Evolutionary conservation across 2,329 filamentous ascomycete genomes (phyloP).

Genomic region (Fusarium albosuccineum): DNA sequence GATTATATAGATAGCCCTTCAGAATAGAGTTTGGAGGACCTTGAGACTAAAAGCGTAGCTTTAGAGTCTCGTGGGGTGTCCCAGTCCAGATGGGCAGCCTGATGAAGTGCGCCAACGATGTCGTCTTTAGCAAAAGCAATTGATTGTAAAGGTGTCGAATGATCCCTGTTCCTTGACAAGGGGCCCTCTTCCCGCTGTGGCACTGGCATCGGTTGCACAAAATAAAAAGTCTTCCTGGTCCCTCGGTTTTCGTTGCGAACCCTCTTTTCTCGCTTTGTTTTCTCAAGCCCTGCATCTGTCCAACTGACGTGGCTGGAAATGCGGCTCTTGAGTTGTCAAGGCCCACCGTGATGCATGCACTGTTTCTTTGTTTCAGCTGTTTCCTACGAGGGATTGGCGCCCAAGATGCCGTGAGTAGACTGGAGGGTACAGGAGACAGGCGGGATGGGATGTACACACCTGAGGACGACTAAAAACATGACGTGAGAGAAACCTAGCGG

Average conservation of each 20-base stretch:
- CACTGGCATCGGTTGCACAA: slow-evolving; percentile 14
- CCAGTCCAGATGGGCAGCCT: slow-evolving; percentile 17
- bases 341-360: slow-evolving; percentile 39
- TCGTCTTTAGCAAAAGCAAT: slow-evolving; percentile 10
- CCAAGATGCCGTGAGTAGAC: neutral
- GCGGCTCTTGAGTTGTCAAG: slow-evolving; percentile 38
- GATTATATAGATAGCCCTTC: slow-evolving; percentile 14
- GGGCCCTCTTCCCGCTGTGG: slow-evolving; percentile 23
- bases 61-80: slow-evolving; percentile 12
- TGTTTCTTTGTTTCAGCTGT: slow-evolving; percentile 7
- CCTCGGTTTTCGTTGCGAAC: slow-evolving; percentile 11
- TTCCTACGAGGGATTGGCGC: slow-evolving; percentile 17
- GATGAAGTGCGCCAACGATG: slow-evolving; percentile 11
- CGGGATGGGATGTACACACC: neutral
- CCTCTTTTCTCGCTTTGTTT: slow-evolving; percentile 41
- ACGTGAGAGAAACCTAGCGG: slow-evolving; percentile 19
- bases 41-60: slow-evolving; percentile 11
- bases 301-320: slow-evolving; percentile 44
- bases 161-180: slow-evolving; percentile 39
- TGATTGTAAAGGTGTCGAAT: slow-evolving; percentile 40
- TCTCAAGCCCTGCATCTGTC: slow-evolving; percentile 42
- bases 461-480: slow-evolving; percentile 4
- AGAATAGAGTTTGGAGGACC: slow-evolving; percentile 13
- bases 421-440: neutral
- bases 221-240: slow-evolving; percentile 24